Conservation (phyloP, 2,329 filamentous ascomycete genomes). For the Hymenoscyphus scutula region DNA sequence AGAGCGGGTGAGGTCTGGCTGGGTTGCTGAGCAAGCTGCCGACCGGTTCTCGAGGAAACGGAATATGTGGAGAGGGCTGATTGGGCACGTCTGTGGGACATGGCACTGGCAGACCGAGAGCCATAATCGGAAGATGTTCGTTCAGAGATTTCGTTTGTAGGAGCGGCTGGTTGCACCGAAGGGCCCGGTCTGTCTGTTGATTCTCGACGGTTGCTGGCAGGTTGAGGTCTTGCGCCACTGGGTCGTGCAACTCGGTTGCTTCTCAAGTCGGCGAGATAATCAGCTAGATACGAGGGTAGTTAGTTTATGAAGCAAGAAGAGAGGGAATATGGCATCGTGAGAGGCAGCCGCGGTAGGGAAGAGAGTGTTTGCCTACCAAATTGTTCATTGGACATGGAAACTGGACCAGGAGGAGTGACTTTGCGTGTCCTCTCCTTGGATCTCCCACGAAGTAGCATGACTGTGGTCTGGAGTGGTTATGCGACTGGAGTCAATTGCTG, state of each 20-base stretch:
- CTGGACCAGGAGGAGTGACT: conserved; percentile 58
- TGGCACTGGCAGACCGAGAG: conserved; percentile 30
- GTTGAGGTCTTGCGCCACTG: conserved; percentile 66
- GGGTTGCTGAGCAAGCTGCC: conserved; percentile 31
- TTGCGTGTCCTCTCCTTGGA: conserved; percentile 45
- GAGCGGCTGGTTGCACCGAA: conserved; percentile 10
- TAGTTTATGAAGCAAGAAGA: not conserved
- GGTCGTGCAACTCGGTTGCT: conserved; percentile 65
- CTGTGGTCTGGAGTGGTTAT: not conserved
- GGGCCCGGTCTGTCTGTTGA: conserved; percentile 18
- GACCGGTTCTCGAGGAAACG: conserved; percentile 32
- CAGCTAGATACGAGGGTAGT: conserved; percentile 47
- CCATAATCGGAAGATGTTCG: conserved; percentile 21
- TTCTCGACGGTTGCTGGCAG: conserved; percentile 39
- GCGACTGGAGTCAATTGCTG: not conserved
- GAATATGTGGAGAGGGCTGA: conserved; percentile 33
- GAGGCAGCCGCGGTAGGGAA: conserved; percentile 6
- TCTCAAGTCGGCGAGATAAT: conserved; percentile 69
- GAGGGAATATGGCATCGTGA: not conserved
- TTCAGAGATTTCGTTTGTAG: conserved; percentile 17
- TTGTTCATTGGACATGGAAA: conserved; percentile 66
- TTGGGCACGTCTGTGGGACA: conserved; percentile 32
- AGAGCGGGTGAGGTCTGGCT: conserved; percentile 1
- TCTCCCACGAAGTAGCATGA: conserved; percentile 33
- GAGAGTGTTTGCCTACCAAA: conserved; percentile 50